Evolutionary conservation across 2,329 filamentous ascomycete genomes (phyloP).

Genomic region (Fusarium caatingaense): DNA sequence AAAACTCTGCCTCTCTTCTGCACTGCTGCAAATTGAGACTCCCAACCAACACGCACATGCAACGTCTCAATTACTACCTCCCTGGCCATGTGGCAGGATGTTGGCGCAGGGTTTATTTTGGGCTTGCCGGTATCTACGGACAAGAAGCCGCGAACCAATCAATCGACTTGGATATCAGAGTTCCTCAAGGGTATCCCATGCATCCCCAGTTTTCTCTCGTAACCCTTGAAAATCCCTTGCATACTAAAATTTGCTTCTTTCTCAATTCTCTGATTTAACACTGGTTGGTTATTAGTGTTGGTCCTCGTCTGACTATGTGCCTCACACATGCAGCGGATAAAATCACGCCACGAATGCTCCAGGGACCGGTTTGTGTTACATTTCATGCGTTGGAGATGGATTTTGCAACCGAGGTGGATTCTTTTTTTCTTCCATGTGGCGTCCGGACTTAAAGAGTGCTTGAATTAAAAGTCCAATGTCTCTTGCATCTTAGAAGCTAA

Average conservation of each 20-base stretch:
- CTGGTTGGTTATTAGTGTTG: background rate
- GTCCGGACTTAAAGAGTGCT: background rate
- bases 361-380: constrained; percentile 5
- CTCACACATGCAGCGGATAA: constrained; percentile 31
- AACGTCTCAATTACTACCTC: constrained; percentile 5
- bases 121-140: constrained; percentile 1
- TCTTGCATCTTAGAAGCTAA: background rate
- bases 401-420: constrained; percentile 22
- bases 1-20: background rate
- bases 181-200: background rate
- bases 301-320: constrained; percentile 7
- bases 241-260: background rate
- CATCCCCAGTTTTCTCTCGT: background rate
- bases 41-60: constrained; percentile 8
- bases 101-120: constrained; percentile 18
- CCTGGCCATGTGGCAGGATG: background rate
- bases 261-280: background rate
- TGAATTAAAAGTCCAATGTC: background rate
- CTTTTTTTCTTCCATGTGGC: background rate
- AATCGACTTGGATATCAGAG: background rate
- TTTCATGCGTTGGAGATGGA: background rate
- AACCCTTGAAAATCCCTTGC: background rate
- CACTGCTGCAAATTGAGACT: background rate
- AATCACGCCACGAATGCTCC: constrained; percentile 12
- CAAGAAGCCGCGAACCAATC: background rate